These are phyloP conservation scores for Medicago truncatula DNA, from an alignment of 306 rosid species.

Conservation along the genomic window DNA sequence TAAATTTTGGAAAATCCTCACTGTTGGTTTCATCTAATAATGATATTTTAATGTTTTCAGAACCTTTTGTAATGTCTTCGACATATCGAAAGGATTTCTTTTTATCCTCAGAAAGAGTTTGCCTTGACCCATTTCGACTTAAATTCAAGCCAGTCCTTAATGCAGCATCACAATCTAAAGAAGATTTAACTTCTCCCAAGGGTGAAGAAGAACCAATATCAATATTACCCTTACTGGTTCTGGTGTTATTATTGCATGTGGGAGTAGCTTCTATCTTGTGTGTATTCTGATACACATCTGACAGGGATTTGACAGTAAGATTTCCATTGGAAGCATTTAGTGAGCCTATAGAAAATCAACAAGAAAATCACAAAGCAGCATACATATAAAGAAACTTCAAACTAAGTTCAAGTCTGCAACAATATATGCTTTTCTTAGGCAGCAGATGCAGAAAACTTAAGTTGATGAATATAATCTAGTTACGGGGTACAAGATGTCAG, in stretches of 20 bases:
- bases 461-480: conserved; percentile 23
- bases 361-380: conserved; percentile 12
- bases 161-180: conserved; percentile 45
- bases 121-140: conserved; percentile 32
- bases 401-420: conserved; percentile 8
- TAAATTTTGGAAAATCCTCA: conserved; percentile 72
- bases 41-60: conserved; percentile 71
- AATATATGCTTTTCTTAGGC: conserved; percentile 2
- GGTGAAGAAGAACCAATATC: conserved; percentile 48
- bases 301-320: conserved; percentile 23
- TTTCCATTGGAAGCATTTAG: conserved; percentile 33
- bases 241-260: conserved; percentile 12
- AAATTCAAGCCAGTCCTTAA: conserved; percentile 36
- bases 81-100: conserved; percentile 34
- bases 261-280: conserved; percentile 30
- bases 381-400: conserved; percentile 8
- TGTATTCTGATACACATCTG: conserved; percentile 24
- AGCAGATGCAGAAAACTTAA: conserved; percentile 22
- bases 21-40: conserved; percentile 61
- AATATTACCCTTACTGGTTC: conserved; percentile 26
- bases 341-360: conserved; percentile 35
- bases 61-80: conserved; percentile 74
- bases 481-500: conserved; percentile 1
- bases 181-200: conserved; percentile 53
- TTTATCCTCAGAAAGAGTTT: conserved; percentile 38